Conservation (phyloP, 2,329 filamentous ascomycete genomes). For the Claviceps digitariae region DNA sequence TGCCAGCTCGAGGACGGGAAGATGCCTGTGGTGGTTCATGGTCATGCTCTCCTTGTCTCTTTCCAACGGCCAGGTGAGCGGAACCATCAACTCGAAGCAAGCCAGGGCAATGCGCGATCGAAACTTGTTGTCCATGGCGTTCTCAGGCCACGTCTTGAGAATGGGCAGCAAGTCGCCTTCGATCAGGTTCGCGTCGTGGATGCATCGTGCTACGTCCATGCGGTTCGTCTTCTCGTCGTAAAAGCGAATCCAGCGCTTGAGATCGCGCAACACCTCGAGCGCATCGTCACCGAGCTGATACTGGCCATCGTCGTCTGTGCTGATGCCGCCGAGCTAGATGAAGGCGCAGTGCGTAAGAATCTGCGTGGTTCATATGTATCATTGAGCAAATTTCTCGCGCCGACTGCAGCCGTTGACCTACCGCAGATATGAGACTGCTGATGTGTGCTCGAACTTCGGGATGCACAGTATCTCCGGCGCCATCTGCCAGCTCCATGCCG, state of each 20-base stretch:
- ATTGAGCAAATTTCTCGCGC: conserved; percentile 3
- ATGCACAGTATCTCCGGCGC: conserved; percentile 54
- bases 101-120: conserved; percentile 70
- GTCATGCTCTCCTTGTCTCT: conserved; percentile 69
- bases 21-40: conserved; percentile 81
- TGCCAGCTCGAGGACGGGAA: conserved; percentile 75
- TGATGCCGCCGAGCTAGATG: conserved; percentile 66
- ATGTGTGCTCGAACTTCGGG: conserved; percentile 88
- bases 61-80: conserved; percentile 88
- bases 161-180: conserved; percentile 84
- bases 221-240: conserved; percentile 90
- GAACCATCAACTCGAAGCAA: conserved; percentile 81
- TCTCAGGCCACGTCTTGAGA: conserved; percentile 66
- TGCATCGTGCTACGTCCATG: conserved; percentile 85
- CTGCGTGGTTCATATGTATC: neutral
- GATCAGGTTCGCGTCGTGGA: conserved; percentile 85
- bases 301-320: conserved; percentile 62
- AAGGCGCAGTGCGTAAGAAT: neutral
- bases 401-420: conserved; percentile 31
- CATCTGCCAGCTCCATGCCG: conserved; percentile 41
- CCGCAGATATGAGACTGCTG: conserved; percentile 84
- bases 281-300: conserved; percentile 92
- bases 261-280: conserved; percentile 77
- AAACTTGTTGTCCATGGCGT: conserved; percentile 56
- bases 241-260: conserved; percentile 89